Conservation (phyloP, 164 flowering plant species). For the Protea cynaroides region DNA sequence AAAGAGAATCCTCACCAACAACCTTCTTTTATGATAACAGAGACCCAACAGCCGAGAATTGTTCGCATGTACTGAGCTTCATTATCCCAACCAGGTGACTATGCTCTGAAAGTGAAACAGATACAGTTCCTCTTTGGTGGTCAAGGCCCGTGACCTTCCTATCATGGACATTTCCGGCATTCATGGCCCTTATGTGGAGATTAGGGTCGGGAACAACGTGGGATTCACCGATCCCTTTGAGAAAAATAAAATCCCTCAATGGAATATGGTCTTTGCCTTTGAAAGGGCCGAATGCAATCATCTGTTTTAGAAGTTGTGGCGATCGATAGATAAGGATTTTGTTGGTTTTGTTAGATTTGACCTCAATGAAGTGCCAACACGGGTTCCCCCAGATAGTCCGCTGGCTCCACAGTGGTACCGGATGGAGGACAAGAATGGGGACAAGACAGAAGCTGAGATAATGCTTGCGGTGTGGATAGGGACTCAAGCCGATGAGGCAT, state of each 20-base stretch:
- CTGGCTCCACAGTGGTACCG: slow-evolving; percentile 91
- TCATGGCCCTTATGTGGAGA: slow-evolving; percentile 87
- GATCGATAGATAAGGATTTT: slow-evolving; percentile 82
- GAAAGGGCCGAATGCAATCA: slow-evolving; percentile 76
- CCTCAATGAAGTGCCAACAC: slow-evolving; percentile 69
- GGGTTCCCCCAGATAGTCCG: slow-evolving; percentile 94
- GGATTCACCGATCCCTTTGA: slow-evolving; percentile 78
- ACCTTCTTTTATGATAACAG: slow-evolving; percentile 21
- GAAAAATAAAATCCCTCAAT: slow-evolving; percentile 67
- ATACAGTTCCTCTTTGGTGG: slow-evolving; percentile 92
- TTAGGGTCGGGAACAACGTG: slow-evolving; percentile 76
- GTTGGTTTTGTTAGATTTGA: slow-evolving; percentile 78
- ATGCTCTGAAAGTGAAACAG: slow-evolving; percentile 88
- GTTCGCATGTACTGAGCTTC: slow-evolving; percentile 58
- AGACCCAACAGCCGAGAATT: slow-evolving; percentile 38
- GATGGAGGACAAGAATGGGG: slow-evolving; percentile 71
- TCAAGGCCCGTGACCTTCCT: slow-evolving; percentile 85
- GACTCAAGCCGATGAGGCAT: slow-evolving; percentile 92
- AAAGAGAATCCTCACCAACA: slow-evolving; percentile 37
- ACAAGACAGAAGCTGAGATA: slow-evolving; percentile 70
- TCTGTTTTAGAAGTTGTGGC: slow-evolving; percentile 70
- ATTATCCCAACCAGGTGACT: slow-evolving; percentile 69
- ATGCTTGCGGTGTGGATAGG: slow-evolving; percentile 98
- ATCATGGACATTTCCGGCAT: slow-evolving; percentile 82
- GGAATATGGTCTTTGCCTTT: slow-evolving; percentile 90